Evolutionary conservation across 805 yeast genomes (phyloP).

Genomic region (Candida railenensis): DNA sequence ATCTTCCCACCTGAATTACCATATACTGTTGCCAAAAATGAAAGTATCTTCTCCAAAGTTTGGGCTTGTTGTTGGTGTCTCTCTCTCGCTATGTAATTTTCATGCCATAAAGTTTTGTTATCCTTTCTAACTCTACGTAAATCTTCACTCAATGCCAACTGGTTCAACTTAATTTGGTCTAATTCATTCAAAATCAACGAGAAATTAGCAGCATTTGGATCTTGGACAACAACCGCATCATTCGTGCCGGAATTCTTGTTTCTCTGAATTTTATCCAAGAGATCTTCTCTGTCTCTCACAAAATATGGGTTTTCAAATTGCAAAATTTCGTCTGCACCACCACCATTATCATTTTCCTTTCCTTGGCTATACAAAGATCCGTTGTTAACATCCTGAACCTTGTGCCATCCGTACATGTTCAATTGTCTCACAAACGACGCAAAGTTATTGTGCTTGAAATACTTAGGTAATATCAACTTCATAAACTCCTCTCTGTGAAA

Average conservation of each 20-base stretch:
- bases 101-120: conserved; percentile 90
- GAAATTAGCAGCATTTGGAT: conserved; percentile 15
- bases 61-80: conserved; percentile 83
- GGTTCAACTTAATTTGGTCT: conserved; percentile 74
- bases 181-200: conserved; percentile 61
- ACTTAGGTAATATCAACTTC: conserved; percentile 79
- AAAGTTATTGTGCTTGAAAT: conserved; percentile 93
- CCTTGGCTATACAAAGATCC: conserved; percentile 52
- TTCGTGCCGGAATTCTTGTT: conserved; percentile 46
- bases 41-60: conserved; percentile 80
- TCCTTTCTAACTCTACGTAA: conserved; percentile 79
- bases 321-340: conserved; percentile 72
- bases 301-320: conserved; percentile 87
- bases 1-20: conserved; percentile 53
- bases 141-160: conserved; percentile 79
- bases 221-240: conserved; percentile 26
- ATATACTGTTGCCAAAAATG: conserved; percentile 82
- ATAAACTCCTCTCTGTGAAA: conserved; percentile 82
- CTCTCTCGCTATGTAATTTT: conserved; percentile 78
- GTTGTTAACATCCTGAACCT: conserved; percentile 85
- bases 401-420: conserved; percentile 99
- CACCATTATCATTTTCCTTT: conserved; percentile 27
- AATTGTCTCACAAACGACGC: conserved; percentile 93
- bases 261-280: conserved; percentile 81
- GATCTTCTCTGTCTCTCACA: conserved; percentile 72